Evolutionary conservation across 768 basidiomycete genomes (phyloP).

Genomic region (Termitomyces sp.): DNA sequence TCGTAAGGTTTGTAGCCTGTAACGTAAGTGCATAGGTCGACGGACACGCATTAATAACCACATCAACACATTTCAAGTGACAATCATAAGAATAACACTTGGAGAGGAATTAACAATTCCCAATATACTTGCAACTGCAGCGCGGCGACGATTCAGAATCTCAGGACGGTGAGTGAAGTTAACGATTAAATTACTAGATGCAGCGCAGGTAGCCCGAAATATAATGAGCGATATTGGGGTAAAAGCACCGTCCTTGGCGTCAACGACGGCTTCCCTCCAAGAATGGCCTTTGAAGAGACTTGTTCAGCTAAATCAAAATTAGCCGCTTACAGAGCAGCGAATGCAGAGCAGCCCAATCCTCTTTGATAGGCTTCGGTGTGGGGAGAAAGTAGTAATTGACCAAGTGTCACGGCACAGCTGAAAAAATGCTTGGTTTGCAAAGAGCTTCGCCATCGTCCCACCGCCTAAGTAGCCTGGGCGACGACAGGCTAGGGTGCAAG

Average conservation of each 20-base stretch:
- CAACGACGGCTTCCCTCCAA: not conserved
- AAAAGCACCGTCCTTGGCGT: not conserved
- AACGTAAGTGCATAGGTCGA: not conserved
- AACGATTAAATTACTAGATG: no score
- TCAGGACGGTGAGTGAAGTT: not conserved
- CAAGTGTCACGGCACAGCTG: not conserved
- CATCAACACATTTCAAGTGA: not conserved
- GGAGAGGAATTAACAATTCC: not conserved
- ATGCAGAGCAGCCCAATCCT: not conserved
- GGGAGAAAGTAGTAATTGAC: not conserved
- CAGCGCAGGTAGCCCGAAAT: not conserved
- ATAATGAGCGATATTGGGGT: not conserved
- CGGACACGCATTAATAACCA: no score
- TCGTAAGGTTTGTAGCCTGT: not conserved
- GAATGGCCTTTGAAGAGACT: no score
- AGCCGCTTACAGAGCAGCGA: not conserved
- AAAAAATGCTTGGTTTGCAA: not conserved
- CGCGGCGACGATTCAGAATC: not conserved
- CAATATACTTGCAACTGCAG: not conserved
- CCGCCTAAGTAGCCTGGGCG: not conserved
- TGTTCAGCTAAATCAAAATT: no score
- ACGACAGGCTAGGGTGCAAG: not conserved
- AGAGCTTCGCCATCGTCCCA: not conserved
- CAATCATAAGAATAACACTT: not conserved
- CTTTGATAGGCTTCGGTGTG: not conserved